Evolutionary conservation across 805 yeast genomes (phyloP), one percentile per base, ranked within the genome.

Genomic region (Wickerhamomyces strasburgensis): DNA sequence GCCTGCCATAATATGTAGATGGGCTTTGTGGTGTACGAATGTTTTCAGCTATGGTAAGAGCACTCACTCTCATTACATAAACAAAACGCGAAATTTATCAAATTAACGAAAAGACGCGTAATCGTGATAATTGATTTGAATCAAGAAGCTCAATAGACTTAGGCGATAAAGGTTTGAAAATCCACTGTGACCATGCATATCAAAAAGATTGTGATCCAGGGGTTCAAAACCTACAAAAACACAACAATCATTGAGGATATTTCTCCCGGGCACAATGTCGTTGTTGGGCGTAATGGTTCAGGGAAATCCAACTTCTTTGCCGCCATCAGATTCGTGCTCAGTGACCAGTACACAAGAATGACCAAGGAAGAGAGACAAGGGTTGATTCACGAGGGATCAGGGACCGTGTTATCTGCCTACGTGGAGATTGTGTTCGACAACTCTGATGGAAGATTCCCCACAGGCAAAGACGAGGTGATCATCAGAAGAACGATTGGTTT

Each of bases 221-320:
- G 98, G 25, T 90, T 90, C 67, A 88, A 87, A 62, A 88, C 98
- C 44, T 90, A 88, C 58, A 83, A 84, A 61, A 82, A 84, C 51
- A 79, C 86, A 28, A 84, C 96, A 0, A 72, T 77, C 4, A 75
- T 89, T 10, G 93, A 84, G 29, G 68, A 75, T 13, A 66, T 93
- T 23, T 82, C 94, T 1, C 90, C 95, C 0, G 76, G 77, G 37
- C 83, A 81, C 54, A 90, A 90, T 61, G 94, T 90, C 15, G 78
- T 84, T 13, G 87, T 89, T 23, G 97, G 97, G 2, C 66, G 95
- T 34, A 89, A 89, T 61, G 97, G 97, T n/a, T 84, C 96, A 7
- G 98, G 98, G 7, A 90, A 93, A 58, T 85, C 96, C 28, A 90
- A 93, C 59, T 84, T 90, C 62, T 93, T 90, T 59, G 88, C 96